These are phyloP conservation scores for Geranomyces michiganensis DNA, from an alignment of 192 early-diverging fungal genomes.

Conservation along the genomic window DNA sequence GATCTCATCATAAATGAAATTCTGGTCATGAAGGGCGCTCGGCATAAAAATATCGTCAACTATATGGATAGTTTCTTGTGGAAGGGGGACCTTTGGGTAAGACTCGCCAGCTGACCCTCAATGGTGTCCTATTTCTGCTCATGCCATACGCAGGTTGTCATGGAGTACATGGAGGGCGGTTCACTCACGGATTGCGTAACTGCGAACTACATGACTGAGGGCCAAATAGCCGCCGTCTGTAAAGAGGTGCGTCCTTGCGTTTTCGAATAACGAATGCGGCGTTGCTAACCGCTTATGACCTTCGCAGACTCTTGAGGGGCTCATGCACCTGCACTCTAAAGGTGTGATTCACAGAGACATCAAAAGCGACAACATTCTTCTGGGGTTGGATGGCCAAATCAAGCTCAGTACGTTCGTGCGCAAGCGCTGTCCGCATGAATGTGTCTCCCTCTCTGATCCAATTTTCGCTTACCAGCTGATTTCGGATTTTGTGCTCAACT, in stretches of 20 bases:
- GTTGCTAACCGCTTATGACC: background rate
- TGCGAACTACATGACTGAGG: conserved; percentile 81
- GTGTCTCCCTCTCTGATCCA: background rate
- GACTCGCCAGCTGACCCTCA: background rate
- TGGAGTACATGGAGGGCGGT: conserved; percentile 93
- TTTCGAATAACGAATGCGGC: background rate
- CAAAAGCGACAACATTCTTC: conserved; percentile 67
- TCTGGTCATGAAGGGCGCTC: conserved; percentile 57
- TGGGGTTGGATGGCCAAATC: conserved; percentile 74
- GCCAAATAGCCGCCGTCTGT: conserved; percentile 92
- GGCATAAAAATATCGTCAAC: conserved; percentile 79
- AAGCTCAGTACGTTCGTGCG: conserved; percentile 60
- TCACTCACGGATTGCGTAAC: conserved; percentile 84
- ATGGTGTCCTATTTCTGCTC: background rate
- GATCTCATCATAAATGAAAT: conserved; percentile 90
- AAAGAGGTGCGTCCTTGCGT: conserved; percentile 56
- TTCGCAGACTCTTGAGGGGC: conserved; percentile 58
- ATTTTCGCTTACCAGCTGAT: conserved; percentile 60
- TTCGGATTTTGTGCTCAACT: conserved; percentile 88
- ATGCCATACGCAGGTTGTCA: conserved; percentile 57
- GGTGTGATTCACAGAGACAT: conserved; percentile 76
- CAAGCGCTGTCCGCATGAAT: conserved; percentile 5
- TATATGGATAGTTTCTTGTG: conserved; percentile 79
- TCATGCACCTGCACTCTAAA: conserved; percentile 64
- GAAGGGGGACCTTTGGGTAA: conserved; percentile 75